Percentiles rank a stretch among this genome's conserved stretches.
Conservation (phyloP, 73 alveolate species). For the Paramecium sonneborni region DNA sequence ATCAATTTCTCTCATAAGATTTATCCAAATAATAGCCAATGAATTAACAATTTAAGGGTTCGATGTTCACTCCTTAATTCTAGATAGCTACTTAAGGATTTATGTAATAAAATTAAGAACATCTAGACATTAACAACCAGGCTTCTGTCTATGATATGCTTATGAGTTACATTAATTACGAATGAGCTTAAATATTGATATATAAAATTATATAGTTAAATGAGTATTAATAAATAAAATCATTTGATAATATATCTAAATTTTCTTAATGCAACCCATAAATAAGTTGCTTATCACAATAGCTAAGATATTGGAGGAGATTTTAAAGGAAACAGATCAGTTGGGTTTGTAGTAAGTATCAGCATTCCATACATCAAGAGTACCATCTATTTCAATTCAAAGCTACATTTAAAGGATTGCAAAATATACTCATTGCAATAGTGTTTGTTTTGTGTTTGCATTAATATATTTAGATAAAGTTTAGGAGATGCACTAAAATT, state of each 20-base stretch:
- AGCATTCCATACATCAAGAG: conserved; percentile 51
- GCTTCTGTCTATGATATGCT: conserved; percentile 16
- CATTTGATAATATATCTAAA: background rate
- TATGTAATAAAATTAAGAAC: background rate
- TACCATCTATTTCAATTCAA: conserved; percentile 72
- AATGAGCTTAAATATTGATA: background rate
- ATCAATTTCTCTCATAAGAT: background rate
- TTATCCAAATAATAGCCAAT: background rate
- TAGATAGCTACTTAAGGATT: background rate
- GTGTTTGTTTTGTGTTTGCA: conserved; percentile 69
- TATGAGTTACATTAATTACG: background rate
- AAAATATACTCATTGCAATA: conserved; percentile 73
- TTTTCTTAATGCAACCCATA: background rate
- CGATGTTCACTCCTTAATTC: background rate
- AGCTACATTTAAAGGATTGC: conserved; percentile 72
- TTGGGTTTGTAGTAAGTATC: background rate
- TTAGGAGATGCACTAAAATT: conserved; percentile 58
- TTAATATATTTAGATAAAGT: conserved; percentile 77
- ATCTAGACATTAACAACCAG: background rate
- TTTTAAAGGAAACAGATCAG: conserved; percentile 19
- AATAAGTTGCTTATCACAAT: conserved; percentile 7
- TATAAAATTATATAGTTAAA: background rate
- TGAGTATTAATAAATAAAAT: background rate
- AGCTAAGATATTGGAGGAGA: conserved; percentile 11
- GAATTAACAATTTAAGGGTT: background rate